Percentiles rank a stretch among this genome's conserved stretches.
Conservation (phyloP, 345 rosid species). For the Rubroshorea leprosula region DNA sequence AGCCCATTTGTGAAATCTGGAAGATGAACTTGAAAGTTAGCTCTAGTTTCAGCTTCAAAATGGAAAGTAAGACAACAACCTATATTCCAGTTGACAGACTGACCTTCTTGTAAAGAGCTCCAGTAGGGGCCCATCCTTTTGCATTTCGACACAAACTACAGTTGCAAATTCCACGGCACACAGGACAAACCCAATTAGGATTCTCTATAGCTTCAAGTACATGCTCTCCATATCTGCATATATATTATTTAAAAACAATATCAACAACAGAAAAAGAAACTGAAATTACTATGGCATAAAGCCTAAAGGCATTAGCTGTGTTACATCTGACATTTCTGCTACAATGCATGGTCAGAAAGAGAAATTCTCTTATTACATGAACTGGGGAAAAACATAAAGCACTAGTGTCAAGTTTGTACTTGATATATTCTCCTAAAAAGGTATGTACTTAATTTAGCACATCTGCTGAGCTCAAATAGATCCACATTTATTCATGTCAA, state of each 20-base stretch:
- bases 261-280: too few species aligned
- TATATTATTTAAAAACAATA: background rate
- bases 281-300: too few species aligned
- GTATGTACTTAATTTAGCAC: too few species aligned
- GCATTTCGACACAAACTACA: slow-evolving; percentile 81
- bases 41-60: background rate
- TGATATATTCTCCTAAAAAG: too few species aligned
- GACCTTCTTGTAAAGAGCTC: slow-evolving; percentile 68
- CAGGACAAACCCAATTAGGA: slow-evolving; percentile 77
- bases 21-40: slow-evolving; percentile 16
- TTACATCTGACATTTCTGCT: too few species aligned
- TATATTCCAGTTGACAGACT: background rate
- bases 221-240: slow-evolving; percentile 82
- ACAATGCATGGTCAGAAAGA: too few species aligned
- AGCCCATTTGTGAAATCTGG: slow-evolving; percentile 65
- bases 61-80: background rate
- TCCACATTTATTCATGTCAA: too few species aligned
- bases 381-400: too few species aligned
- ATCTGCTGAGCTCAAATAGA: too few species aligned
- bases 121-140: slow-evolving; percentile 85
- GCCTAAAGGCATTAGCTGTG: too few species aligned
- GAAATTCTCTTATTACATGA: too few species aligned
- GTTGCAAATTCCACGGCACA: slow-evolving; percentile 88
- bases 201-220: slow-evolving; percentile 80
- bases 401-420: too few species aligned